Evolutionary conservation across 2,329 filamentous ascomycete genomes (phyloP).

Genomic region (Cryphonectria radicalis): DNA sequence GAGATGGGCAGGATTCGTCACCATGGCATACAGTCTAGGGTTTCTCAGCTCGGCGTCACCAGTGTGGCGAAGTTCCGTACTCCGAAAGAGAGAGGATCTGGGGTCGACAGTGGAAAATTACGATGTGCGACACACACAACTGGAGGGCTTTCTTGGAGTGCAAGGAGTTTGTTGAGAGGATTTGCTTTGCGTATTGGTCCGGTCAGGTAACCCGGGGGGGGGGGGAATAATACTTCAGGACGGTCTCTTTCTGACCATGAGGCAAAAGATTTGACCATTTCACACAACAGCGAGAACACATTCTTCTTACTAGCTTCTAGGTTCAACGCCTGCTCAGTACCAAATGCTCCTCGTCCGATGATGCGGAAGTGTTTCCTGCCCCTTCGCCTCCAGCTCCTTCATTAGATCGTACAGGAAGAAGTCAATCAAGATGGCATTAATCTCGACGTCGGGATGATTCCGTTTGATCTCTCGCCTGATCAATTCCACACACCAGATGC

Average conservation of each 20-base stretch:
- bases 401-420: constrained; percentile 97
- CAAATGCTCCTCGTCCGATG: constrained; percentile 93
- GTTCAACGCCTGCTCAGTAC: constrained; percentile 63
- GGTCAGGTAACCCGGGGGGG: neutral
- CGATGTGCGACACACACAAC: neutral
- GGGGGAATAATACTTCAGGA: neutral
- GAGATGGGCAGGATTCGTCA: neutral
- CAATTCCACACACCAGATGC: constrained; percentile 94
- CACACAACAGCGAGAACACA: neutral
- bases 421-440: constrained; percentile 93
- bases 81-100: neutral
- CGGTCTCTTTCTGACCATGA: constrained; percentile 13
- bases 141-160: neutral
- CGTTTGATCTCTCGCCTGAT: constrained; percentile 79
- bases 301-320: neutral
- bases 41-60: neutral
- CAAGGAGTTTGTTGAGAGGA: constrained; percentile 17
- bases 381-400: constrained; percentile 75
- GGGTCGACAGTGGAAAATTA: neutral
- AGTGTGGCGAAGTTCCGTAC: neutral
- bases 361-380: constrained; percentile 71
- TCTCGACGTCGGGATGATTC: constrained; percentile 69
- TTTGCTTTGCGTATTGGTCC: constrained; percentile 11
- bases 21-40: neutral
- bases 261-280: neutral